Evolutionary conservation across 208 protist species (phyloP).

Genomic region (Tetramitus jugosus): DNA sequence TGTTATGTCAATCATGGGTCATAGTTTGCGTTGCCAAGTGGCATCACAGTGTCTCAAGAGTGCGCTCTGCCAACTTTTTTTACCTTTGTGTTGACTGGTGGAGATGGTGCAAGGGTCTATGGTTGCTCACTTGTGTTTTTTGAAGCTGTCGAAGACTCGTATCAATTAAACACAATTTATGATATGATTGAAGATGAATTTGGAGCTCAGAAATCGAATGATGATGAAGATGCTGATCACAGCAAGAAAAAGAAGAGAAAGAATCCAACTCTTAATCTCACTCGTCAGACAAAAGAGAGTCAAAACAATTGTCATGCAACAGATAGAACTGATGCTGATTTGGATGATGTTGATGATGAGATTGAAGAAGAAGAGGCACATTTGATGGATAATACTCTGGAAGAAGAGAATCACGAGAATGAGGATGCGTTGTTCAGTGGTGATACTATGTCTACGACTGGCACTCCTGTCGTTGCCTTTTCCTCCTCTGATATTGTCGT

Average conservation of each 20-base stretch:
- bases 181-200: not conserved
- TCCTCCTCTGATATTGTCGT: too few species aligned
- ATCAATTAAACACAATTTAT: not conserved
- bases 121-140: constrained; percentile 10
- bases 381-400: not conserved
- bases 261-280: too few species aligned
- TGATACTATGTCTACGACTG: too few species aligned
- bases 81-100: constrained; percentile 12
- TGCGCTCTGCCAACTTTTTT: constrained; percentile 1
- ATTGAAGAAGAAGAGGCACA: not conserved
- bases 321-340: not conserved
- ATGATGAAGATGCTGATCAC: too few species aligned
- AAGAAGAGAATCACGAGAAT: too few species aligned
- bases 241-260: not conserved
- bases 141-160: not conserved
- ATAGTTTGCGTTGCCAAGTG: not conserved
- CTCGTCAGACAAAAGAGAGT: not conserved
- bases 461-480: too few species aligned
- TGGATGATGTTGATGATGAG: not conserved
- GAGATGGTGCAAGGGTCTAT: constrained; percentile 17
- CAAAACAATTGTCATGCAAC: not conserved
- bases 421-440: too few species aligned
- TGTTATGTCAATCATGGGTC: too few species aligned
- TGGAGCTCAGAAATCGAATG: not conserved
- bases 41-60: not conserved